Conservation (phyloP, 2,329 filamentous ascomycete species). For the Chrysosporium keratinophilum region DNA sequence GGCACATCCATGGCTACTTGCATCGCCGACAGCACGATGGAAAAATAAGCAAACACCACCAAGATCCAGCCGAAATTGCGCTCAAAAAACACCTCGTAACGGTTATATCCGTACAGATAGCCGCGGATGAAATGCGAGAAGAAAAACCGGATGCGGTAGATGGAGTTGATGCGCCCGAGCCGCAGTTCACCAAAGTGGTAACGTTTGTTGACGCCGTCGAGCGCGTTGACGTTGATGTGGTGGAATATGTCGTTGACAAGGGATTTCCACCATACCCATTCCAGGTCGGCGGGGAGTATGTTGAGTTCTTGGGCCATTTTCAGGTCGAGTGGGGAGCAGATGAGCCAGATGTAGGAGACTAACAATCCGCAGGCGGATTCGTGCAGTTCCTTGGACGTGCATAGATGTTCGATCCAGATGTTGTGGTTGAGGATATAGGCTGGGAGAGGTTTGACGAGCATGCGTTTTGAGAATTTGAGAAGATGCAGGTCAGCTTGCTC, state of each 20-base stretch:
- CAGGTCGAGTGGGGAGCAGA: constrained; percentile 33
- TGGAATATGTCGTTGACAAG: constrained; percentile 27
- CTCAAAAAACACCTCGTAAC: constrained; percentile 36
- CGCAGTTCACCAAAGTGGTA: constrained; percentile 40
- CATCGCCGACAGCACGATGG: constrained; percentile 41
- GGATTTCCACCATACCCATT: constrained; percentile 33
- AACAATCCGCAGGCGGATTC: constrained; percentile 31
- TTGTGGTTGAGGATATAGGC: constrained; percentile 19
- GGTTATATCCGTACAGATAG: constrained; percentile 24
- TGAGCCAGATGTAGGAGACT: constrained; percentile 34
- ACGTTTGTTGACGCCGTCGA: constrained; percentile 27
- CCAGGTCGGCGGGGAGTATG: constrained; percentile 27
- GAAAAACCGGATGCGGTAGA: constrained; percentile 28
- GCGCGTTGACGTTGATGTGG: constrained; percentile 23
- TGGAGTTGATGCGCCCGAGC: constrained; percentile 37
- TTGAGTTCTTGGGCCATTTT: constrained; percentile 24
- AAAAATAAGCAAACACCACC: constrained; percentile 35
- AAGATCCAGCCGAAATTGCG: constrained; percentile 37
- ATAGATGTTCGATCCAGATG: constrained; percentile 21
- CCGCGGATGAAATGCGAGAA: constrained; percentile 23
- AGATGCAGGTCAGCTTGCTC: constrained; percentile 23
- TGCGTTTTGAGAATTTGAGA: constrained; percentile 17
- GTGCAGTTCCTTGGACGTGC: constrained; percentile 19
- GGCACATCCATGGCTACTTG: constrained; percentile 29
- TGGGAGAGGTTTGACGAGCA: constrained; percentile 25